Conservation (phyloP, 2,329 filamentous ascomycete species). For the Tolypocladium tundrense region DNA sequence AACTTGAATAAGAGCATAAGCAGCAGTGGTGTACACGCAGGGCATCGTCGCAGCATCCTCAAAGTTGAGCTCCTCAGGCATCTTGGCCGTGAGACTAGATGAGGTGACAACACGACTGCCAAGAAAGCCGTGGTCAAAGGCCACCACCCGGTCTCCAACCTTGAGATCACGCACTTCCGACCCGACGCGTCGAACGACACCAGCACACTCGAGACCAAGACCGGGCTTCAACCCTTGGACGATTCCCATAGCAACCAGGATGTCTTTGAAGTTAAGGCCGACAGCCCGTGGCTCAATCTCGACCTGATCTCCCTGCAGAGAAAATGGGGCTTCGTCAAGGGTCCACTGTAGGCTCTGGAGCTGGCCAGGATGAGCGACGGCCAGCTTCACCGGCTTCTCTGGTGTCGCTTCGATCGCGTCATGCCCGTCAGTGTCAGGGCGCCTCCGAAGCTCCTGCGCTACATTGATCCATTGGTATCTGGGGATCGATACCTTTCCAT, state of each 20-base stretch:
- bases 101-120: slow-evolving; percentile 14
- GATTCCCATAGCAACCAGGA: slow-evolving; percentile 21
- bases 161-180: slow-evolving; percentile 12
- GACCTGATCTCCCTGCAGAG: slow-evolving; percentile 11
- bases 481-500: background rate
- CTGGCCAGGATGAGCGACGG: background rate
- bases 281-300: slow-evolving; percentile 21
- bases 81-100: slow-evolving; percentile 12
- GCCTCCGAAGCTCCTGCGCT: background rate
- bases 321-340: background rate
- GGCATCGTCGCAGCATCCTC: slow-evolving; percentile 23
- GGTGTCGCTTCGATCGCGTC: background rate
- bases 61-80: slow-evolving; percentile 23
- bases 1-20: slow-evolving; percentile 5
- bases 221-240: slow-evolving; percentile 4
- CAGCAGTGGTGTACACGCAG: slow-evolving; percentile 19
- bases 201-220: slow-evolving; percentile 15
- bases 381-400: background rate
- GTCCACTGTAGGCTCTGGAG: background rate
- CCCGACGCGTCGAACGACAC: slow-evolving; percentile 15
- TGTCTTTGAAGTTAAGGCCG: slow-evolving; percentile 26
- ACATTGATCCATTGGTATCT: background rate
- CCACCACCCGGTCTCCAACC: slow-evolving; percentile 20
- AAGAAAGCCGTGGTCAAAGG: slow-evolving; percentile 10
- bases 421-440: background rate